These are phyloP conservation scores for Pseudohalonectria lignicola DNA, from an alignment of 2,329 filamentous ascomycete species.

Conservation along the genomic window DNA sequence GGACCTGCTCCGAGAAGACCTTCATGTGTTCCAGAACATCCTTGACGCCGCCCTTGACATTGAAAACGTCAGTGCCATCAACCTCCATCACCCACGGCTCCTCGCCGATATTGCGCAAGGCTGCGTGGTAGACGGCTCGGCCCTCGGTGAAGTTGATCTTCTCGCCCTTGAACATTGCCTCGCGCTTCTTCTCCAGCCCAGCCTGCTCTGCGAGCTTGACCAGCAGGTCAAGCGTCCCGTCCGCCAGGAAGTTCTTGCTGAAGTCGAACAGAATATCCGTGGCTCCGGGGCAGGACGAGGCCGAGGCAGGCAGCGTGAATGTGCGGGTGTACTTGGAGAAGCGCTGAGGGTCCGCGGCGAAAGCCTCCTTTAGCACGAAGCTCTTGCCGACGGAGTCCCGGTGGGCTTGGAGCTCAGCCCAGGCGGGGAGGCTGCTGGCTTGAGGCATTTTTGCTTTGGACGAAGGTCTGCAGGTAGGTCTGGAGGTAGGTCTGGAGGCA, in stretches of 20 bases:
- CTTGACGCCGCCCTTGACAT: slow-evolving; percentile 78
- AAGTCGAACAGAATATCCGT: slow-evolving; percentile 95
- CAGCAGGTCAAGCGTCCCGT: slow-evolving; percentile 80
- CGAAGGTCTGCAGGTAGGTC: slow-evolving; percentile 1
- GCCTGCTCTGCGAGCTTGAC: slow-evolving; percentile 88
- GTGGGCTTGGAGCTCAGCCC: slow-evolving; percentile 85
- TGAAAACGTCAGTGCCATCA: slow-evolving; percentile 86
- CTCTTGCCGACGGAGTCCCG: slow-evolving; percentile 77
- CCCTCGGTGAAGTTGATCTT: slow-evolving; percentile 99
- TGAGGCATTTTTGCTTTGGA: slow-evolving; percentile 66
- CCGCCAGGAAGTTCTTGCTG: slow-evolving; percentile 95
- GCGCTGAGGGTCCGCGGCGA: slow-evolving; percentile 75
- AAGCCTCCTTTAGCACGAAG: slow-evolving; percentile 89
- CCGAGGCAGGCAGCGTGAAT: slow-evolving; percentile 69
- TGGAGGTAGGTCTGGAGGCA: not conserved
- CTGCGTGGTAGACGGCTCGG: slow-evolving; percentile 90
- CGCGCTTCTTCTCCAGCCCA: slow-evolving; percentile 81
- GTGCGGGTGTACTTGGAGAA: slow-evolving; percentile 85
- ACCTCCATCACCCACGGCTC: slow-evolving; percentile 70
- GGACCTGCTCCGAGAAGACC: slow-evolving; percentile 90
- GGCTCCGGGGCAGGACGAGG: slow-evolving; percentile 42
- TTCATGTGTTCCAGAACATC: slow-evolving; percentile 93
- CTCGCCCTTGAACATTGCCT: slow-evolving; percentile 94
- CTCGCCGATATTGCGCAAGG: slow-evolving; percentile 71
- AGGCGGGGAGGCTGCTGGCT: slow-evolving; percentile 75